Evolutionary conservation across 345 rosid genomes (phyloP), one percentile per base, ranked within the genome.

Genomic region (Arabis alpina): DNA sequence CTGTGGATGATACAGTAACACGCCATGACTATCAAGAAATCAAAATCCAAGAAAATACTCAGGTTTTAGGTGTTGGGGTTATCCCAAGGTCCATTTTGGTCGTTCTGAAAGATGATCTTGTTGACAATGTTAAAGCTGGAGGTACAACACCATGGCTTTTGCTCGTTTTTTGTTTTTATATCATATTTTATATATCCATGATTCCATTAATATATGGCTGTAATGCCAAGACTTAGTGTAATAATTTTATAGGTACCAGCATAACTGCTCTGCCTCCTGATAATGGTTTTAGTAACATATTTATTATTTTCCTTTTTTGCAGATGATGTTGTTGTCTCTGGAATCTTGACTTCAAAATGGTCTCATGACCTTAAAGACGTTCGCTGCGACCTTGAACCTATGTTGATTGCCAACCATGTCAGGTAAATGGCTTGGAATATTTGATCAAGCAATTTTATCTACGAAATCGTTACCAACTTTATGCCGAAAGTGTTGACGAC

Each of bases 11-110:
- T 70, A 85, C 94, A 57, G 79, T 82, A 54, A 67, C 82, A 50
- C 83, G 91, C 75, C 97, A 91, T 52, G 98, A 93, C 74, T 93
- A 89, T 75, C 97, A 91, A 76, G 97, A 93, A 86, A 85, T 91
- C 67, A 93, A 93, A 82, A 82, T 93, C 72, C 98, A 93, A 85
- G 98, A 93, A 79, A 89, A 88, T 57, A 87, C 96, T 8, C 97
- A 93, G 71, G 82, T 89, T 36, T 72, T 93, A 78, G 96, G 88
- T 54, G 97, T 93, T 75, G 98, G 98, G 56, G 94, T 90, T 64
- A 89, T 93, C 76, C 99, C 99, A 66, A 89, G 96, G 60, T 91
- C 94, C 68, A 87, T 91, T 74, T 79, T 81, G 39, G 87, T 91
- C 59, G 79, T 91, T 64, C 72, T 93, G 72, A 85, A 59, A 81